These are phyloP conservation scores for Corniculantispora saksenae DNA, from an alignment of 2,329 filamentous ascomycete genomes.

Conservation along the genomic window DNA sequence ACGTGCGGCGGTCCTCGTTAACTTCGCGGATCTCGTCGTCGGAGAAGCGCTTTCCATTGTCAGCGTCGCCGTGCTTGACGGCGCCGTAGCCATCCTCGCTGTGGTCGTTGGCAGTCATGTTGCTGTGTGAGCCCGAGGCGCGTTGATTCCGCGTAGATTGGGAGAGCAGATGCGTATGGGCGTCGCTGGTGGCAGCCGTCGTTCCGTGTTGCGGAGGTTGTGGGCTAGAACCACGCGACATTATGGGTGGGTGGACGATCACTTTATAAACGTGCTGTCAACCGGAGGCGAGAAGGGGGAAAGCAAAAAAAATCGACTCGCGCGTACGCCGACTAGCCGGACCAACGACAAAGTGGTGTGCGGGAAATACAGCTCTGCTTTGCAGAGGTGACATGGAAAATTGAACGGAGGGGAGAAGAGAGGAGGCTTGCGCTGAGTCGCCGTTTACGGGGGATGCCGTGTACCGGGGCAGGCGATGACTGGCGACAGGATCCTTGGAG, in stretches of 20 bases:
- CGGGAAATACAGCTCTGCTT: conserved; percentile 2
- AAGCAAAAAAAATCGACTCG: neutral
- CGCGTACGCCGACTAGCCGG: neutral
- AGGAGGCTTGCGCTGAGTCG: conserved; percentile 12
- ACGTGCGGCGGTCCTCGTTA: conserved; percentile 7
- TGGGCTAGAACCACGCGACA: neutral
- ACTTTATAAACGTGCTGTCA: neutral
- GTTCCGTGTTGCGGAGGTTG: neutral
- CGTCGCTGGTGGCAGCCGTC: neutral
- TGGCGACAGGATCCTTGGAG: neutral
- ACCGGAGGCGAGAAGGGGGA: neutral
- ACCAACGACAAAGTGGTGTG: neutral
- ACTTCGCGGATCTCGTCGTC: conserved; percentile 19
- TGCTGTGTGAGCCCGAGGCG: neutral
- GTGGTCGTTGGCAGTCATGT: neutral
- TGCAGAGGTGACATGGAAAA: neutral
- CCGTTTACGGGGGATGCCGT: conserved; percentile 2
- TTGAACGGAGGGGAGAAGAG: neutral
- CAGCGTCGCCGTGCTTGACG: conserved; percentile 6
- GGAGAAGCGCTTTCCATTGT: neutral
- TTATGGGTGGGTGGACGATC: neutral
- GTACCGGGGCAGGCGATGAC: neutral
- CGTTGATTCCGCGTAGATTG: neutral
- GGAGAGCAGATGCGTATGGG: conserved; percentile 2
- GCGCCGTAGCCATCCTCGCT: conserved; percentile 7